These are phyloP conservation scores for Chionographis japonica DNA, from an alignment of 106 monocot species.

Conservation along the genomic window DNA sequence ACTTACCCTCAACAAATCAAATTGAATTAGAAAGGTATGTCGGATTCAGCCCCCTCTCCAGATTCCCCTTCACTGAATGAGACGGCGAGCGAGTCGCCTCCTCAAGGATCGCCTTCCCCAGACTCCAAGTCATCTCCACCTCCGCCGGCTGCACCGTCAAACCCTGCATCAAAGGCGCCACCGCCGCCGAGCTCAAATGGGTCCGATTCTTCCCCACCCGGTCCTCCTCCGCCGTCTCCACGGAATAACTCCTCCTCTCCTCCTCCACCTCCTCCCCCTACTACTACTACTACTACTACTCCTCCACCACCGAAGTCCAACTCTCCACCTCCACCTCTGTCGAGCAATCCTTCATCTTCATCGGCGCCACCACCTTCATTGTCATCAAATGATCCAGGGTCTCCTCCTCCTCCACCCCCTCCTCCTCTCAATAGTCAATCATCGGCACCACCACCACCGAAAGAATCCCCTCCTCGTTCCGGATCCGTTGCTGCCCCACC, in stretches of 20 bases:
- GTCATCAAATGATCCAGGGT: not conserved
- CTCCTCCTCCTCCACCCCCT: not conserved
- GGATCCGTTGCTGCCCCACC: not conserved
- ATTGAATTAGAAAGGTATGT: not conserved
- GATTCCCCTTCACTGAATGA: not conserved
- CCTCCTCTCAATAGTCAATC: not conserved
- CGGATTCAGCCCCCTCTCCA: not conserved
- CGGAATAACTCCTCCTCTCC: not conserved
- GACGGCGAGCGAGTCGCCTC: slow-evolving; percentile 2
- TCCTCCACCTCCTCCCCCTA: not conserved
- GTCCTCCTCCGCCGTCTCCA: slow-evolving; percentile 10
- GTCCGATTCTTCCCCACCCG: slow-evolving; percentile 15
- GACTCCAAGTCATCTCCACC: slow-evolving; percentile 1
- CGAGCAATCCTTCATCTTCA: not conserved
- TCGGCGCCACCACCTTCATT: not conserved
- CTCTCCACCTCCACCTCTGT: slow-evolving; percentile 7
- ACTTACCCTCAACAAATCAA: not conserved
- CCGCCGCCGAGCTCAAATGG: not conserved
- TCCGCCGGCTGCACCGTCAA: slow-evolving; percentile 4
- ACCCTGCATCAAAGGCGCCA: not conserved
- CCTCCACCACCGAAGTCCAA: not conserved
- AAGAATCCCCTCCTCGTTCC: not conserved
- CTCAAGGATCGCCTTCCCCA: slow-evolving; percentile 1
- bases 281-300: not conserved
- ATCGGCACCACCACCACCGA: not conserved